Base-by-base conservation (phyloP, 345 rosid genomes). In the Citrus maxima region DNA sequence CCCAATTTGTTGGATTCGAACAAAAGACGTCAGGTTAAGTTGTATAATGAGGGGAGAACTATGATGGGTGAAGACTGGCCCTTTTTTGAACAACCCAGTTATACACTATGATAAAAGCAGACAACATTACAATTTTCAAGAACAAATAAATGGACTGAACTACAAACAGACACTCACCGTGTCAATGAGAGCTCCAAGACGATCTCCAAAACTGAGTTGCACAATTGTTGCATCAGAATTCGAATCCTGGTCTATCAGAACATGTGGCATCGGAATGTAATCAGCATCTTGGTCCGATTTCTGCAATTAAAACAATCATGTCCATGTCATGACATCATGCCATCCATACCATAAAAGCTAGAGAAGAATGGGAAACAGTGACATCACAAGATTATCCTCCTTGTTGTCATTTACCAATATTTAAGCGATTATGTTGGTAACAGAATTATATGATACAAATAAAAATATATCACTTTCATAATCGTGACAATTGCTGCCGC, bases 151-250 rank as follows among this genome's bases (percentile, higher is more conserved):
- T 19, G 4, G 69, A 63, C 19, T 14, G 22, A 59, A 72, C 56
- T 63, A n/a, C 6, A 46, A 54, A 76, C 67, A 73, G 79, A 30
- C 2, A 76, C 67, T 84, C 80, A 93, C 98, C 7, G 99, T 96
- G 86, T 96, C 97, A 88, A 94, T 85, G 34, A 96, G 93, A 75
- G 97, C 97, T 71, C 99, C 99, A 73, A 96, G 90, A 74, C 98
- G 98, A 88, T 96, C 96, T 77, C 99, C 99, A 80, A 93, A 92
- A 85, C 98, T 93, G 79, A 96, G 87, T 74, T 96, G 92, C 35
- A 96, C 98, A 79, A 88, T 83, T 4, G 97, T 93, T 71, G 97
- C 91, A 62, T 91, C 90, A 67, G 94, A 85, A 89, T 91, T 94
- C 19, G 98, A 89, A 84, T 96, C 98, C 83, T 93, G 98, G 82